Evolutionary conservation across 768 basidiomycete genomes (phyloP).

Genomic region (Amyloporia xantha): DNA sequence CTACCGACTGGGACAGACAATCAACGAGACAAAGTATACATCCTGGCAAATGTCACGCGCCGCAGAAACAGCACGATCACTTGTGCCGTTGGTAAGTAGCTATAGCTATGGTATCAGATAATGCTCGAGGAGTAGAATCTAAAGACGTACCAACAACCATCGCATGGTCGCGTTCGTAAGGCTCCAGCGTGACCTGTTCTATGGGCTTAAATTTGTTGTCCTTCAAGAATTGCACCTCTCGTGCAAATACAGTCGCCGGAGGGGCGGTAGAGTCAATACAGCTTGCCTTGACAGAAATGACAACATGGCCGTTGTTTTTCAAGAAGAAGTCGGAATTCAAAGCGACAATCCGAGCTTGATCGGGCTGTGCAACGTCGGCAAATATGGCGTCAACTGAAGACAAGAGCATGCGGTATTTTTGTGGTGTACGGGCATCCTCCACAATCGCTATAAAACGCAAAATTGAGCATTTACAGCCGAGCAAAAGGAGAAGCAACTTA

Average conservation of each 20-base stretch:
- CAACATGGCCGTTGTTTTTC: conserved; percentile 84
- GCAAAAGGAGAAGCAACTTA: conserved; percentile 33
- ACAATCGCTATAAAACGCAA: conserved; percentile 70
- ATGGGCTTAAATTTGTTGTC: conserved; percentile 82
- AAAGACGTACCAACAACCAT: conserved; percentile 70
- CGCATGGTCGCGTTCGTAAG: conserved; percentile 85
- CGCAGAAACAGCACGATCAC: conserved; percentile 14
- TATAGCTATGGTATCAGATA: conserved; percentile 13
- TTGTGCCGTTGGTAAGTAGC: conserved; percentile 43
- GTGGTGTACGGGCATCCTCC: conserved; percentile 94
- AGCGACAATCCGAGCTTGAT: conserved; percentile 95
- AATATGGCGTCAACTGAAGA: conserved; percentile 96
- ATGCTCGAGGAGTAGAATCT: background rate
- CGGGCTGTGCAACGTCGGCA: conserved; percentile 96
- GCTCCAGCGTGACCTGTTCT: conserved; percentile 94
- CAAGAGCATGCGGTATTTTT: conserved; percentile 95
- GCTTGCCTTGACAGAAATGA: conserved; percentile 98
- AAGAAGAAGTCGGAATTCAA: conserved; percentile 94
- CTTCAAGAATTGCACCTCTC: conserved; percentile 78
- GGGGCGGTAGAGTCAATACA: conserved; percentile 97
- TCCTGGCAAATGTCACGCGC: conserved; percentile 10
- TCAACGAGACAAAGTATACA: conserved; percentile 6
- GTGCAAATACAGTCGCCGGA: conserved; percentile 83
- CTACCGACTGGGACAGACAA: background rate
- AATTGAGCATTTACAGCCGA: background rate